phyloP scores from a whole-genome alignment of 306 rosid genomes.

The Neltuma alba region DNA sequence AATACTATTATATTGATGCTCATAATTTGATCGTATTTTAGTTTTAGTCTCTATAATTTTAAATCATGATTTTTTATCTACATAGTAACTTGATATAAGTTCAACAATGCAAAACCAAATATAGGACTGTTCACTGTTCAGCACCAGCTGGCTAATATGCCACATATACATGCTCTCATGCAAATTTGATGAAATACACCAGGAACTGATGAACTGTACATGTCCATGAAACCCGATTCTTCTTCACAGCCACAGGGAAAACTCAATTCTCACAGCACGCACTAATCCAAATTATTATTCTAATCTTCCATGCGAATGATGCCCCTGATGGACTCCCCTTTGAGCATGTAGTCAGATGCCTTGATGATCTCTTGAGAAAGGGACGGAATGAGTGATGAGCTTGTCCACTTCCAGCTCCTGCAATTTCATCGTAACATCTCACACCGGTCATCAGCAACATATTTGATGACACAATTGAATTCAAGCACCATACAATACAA shows the following conservation, averaged over 20 bases:
- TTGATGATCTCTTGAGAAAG: conserved; percentile 57
- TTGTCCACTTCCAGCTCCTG: conserved; percentile 59
- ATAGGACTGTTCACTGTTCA: too few species aligned
- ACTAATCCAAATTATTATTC: background rate
- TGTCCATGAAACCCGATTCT: background rate
- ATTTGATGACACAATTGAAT: conserved; percentile 38
- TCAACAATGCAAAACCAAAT: too few species aligned
- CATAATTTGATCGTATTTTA: too few species aligned
- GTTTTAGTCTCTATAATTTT: too few species aligned
- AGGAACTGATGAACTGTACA: too few species aligned
- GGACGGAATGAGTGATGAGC: conserved; percentile 51
- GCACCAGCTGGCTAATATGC: too few species aligned
- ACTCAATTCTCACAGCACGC: too few species aligned
- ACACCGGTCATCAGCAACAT: background rate
- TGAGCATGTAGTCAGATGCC: conserved; percentile 55
- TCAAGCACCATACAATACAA: background rate
- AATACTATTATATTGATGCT: too few species aligned
- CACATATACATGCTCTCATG: too few species aligned
- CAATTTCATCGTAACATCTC: background rate
- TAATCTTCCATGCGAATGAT: conserved; percentile 45
- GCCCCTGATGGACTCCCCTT: conserved; percentile 54
- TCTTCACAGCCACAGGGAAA: conserved; percentile 28
- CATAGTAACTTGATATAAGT: too few species aligned
- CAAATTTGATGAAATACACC: background rate
- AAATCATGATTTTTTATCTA: too few species aligned